Conservation (phyloP, 306 rosid genomes). For the Neltuma alba region DNA sequence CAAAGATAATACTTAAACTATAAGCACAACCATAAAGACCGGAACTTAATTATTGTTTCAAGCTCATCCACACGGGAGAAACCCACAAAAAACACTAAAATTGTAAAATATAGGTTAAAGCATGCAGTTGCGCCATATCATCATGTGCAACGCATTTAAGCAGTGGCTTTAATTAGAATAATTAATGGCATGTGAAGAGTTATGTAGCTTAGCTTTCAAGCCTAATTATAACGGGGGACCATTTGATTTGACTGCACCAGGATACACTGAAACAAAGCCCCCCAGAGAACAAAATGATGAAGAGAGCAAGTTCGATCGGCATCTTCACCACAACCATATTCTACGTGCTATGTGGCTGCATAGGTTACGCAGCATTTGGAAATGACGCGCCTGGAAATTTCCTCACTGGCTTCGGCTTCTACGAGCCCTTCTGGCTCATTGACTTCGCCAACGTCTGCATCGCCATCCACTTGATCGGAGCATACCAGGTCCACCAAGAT, state of each 20-base stretch:
- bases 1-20: not conserved
- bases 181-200: not conserved
- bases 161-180: not conserved
- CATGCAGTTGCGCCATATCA: not conserved
- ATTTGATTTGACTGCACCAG: conserved; percentile 43
- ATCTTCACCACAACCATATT: conserved; percentile 78
- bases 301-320: conserved; percentile 76
- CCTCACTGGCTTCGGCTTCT: conserved; percentile 98
- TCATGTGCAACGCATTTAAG: not conserved
- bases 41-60: not conserved
- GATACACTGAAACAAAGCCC: conserved; percentile 87
- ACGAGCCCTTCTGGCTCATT: conserved; percentile 94
- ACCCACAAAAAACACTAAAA: not conserved
- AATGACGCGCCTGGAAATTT: conserved; percentile 93
- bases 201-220: not conserved
- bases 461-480: conserved; percentile 81
- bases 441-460: conserved; percentile 91
- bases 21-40: not conserved
- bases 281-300: conserved; percentile 86
- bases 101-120: not conserved
- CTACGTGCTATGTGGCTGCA: conserved; percentile 79
- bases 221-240: not conserved
- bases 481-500: conserved; percentile 72
- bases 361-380: conserved; percentile 97
- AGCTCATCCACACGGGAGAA: not conserved